These are phyloP conservation scores for Planoprotostelium fungivorum DNA, from an alignment of 78 protist species.

Conservation along the genomic window DNA sequence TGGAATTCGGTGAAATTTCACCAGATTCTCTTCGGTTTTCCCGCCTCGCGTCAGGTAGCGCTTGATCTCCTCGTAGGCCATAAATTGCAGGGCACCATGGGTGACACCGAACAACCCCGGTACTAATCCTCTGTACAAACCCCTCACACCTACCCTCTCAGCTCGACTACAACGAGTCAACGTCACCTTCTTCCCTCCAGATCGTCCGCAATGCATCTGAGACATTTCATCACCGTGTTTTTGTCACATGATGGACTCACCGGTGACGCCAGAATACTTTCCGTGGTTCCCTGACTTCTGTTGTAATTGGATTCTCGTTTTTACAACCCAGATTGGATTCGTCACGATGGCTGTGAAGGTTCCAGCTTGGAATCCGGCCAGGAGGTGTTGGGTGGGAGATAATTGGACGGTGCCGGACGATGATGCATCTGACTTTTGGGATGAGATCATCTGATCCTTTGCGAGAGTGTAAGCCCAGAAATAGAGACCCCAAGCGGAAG, in stretches of 20 bases:
- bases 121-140: conserved; percentile 22
- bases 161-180: not conserved
- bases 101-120: conserved; percentile 12
- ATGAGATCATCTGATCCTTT: not conserved
- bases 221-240: not conserved
- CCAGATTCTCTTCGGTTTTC: not conserved
- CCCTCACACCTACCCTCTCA: not conserved
- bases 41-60: not conserved
- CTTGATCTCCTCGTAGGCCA: conserved; percentile 26
- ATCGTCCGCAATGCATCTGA: not conserved
- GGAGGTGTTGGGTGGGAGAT: not conserved
- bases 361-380: conserved; percentile 1
- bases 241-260: not conserved
- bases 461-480: not conserved
- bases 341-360: conserved; percentile 4
- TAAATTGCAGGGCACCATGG: conserved; percentile 28
- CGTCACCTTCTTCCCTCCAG: conserved; percentile 9
- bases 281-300: not conserved
- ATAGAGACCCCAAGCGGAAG: conserved; percentile 7
- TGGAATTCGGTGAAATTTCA: not conserved
- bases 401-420: not conserved
- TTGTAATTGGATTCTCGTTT: conserved; percentile 29
- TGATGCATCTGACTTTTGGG: not conserved
- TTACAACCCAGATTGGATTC: conserved; percentile 49
- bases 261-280: not conserved